Base-by-base conservation (phyloP, 164 flowering plant genomes). In the Kalanchoe fedtschenkoi region DNA sequence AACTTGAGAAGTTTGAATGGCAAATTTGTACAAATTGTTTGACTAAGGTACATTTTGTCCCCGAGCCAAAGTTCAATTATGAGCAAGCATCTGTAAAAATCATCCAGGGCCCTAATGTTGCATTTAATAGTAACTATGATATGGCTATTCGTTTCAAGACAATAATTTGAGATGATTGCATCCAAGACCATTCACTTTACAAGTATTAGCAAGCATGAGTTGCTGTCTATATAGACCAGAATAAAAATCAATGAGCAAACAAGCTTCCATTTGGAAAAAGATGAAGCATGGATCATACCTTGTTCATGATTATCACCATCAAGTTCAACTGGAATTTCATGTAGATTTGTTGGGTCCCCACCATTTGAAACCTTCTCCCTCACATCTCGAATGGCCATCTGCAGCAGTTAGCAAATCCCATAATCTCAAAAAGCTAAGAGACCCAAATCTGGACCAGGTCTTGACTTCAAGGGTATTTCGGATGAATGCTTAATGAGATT, bases 281-380 rank as follows among this genome's bases (percentile, higher is more conserved):
- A 14, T 60, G 21, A 6, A 21, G 46, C 16, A 19, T 30, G 62
- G 22, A 17, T 5, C 34, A 15, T 74, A 86, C 96, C 96, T 78
- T 80, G 81, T 53, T 76, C 82, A 62, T 63, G 39, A 65, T 63
- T 43, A n/a, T n/a, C n/a, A 64, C 10, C 70, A 43, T 74, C 74
- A 41, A 58, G 62, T 62, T 76, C 84, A 64, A 62, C 72, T 47
- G 79, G 72, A n/a, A 70, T 61, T 66, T 81, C 87, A 44, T 74
- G 85, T 71, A 84, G 74, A 71, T 85, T 87, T 61, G 89, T 76
- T n/a, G 88, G 87, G 75, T 91, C 96, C 58, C 88, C 93, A 58
- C 97, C 97, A 62, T 72, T 78, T 21, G 83, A 81, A 66, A 91
- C 86, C 68, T 81, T 80, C 17, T 88, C 91, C 68, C 85, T 76